Evolutionary conservation across 805 yeast genomes (phyloP), one percentile per base, ranked within the genome.

Genomic region (Kodamaea neixiangensis): DNA sequence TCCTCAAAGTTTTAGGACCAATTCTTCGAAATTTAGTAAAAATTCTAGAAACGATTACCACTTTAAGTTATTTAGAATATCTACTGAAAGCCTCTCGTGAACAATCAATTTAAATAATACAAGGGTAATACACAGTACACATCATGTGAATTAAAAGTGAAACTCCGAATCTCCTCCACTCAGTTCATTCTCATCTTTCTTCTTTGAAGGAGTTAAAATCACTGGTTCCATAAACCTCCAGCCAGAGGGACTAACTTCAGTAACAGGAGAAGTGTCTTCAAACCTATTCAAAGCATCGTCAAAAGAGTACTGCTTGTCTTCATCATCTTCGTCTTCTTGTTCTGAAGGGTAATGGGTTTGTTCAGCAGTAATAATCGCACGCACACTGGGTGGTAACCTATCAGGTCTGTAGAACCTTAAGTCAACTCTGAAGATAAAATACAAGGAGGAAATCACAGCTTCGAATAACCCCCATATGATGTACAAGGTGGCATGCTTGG

Each of bases 261-360:
- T n/a, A n/a, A 13, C 42, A 11, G 47, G 19, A 3, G 17, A 3
- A 5, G 38, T n/a, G 22, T 33, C 29, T 19, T 44, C 39, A 10
- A n/a, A n/a, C 33, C 25, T 21, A 6, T 47, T 40, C 18, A 20
- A 21, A 6, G 42, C 50, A 18, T 48, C 50, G 17, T 48, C 43
- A 13, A 20, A 42, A 5, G 35, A 25, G 18, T 31, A 35, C 18
- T 46, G 18, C 18, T 51, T 57, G 4, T 15, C 22, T 11, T 18
- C 25, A 20, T 51, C 29, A 6, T 46, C 33, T 18, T 40, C 50
- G 3, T 34, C 58, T 14, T 50, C 58, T 7, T 56, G 55, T 6
- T 56, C 60, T 1, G 73, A 67, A 4, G 67, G 69, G 46, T 63
- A 63, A 54, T 61, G 60, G 1, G 59, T 51, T 31, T 56, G 60